These are phyloP conservation scores for Epithele typhae DNA, from an alignment of 768 basidiomycete genomes.

Conservation along the genomic window DNA sequence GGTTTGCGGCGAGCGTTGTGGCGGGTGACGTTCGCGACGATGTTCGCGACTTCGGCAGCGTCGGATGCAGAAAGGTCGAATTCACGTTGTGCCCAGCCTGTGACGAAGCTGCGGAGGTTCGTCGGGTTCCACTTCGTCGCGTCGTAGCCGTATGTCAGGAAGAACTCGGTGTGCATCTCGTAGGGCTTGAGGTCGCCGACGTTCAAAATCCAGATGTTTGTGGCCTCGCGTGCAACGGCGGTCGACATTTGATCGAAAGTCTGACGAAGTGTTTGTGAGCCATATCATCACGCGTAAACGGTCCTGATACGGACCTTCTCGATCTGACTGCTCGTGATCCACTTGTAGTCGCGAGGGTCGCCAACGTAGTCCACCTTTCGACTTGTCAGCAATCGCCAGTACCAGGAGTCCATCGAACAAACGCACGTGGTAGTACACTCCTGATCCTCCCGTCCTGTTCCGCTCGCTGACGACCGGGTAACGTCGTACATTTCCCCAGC, in stretches of 20 bases:
- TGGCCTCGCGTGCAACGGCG: conserved; percentile 54
- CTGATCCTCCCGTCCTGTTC: conserved; percentile 62
- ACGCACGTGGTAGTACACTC: conserved; percentile 49
- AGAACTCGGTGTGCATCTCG: conserved; percentile 68
- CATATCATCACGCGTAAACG: neutral
- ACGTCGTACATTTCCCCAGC: conserved; percentile 69
- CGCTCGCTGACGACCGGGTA: conserved; percentile 50
- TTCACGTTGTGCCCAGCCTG: conserved; percentile 59
- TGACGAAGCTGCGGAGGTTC: conserved; percentile 51
- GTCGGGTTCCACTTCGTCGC: conserved; percentile 48
- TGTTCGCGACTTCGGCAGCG: conserved; percentile 41
- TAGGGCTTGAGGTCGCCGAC: conserved; percentile 76
- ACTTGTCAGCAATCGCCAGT: too few species aligned
- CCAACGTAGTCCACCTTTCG: conserved; percentile 44
- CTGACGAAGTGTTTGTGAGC: conserved; percentile 21
- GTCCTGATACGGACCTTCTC: conserved; percentile 39
- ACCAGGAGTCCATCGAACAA: neutral
- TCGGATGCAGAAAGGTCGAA: conserved; percentile 43
- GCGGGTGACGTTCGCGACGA: conserved; percentile 52
- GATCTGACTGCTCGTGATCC: conserved; percentile 59
- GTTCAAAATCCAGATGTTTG: conserved; percentile 65
- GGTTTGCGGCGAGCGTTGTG: conserved; percentile 62
- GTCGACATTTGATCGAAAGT: conserved; percentile 68
- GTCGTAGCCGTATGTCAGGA: conserved; percentile 61
- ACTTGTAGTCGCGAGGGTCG: conserved; percentile 64